Percentiles rank a stretch among this genome's conserved stretches.
phyloP scores from a whole-genome alignment of 352 stramenopile species.

The Phytophthora cactorum region DNA sequence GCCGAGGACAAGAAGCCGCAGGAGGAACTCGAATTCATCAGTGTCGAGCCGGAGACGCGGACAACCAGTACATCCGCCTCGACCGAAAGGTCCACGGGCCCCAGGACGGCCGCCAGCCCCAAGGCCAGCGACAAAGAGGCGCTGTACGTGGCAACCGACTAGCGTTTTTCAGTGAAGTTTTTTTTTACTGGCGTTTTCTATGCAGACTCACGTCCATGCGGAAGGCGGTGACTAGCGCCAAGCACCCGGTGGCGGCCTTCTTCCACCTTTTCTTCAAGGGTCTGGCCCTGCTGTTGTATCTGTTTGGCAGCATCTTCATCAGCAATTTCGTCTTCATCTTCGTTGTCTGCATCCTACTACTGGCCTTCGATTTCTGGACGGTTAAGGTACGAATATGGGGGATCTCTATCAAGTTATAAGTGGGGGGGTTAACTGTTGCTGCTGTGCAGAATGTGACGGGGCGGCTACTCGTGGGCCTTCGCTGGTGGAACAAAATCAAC shows the following conservation, averaged over 20 bases:
- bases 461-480: conserved; percentile 92
- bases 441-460: conserved; percentile 82
- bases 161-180: not conserved
- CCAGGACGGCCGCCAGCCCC: conserved; percentile 23
- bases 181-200: conserved; percentile 18
- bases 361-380: conserved; percentile 99
- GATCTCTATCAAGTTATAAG: not conserved
- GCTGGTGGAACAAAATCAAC: conserved; percentile 98
- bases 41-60: conserved; percentile 47
- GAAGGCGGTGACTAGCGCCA: conserved; percentile 74
- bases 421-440: not conserved
- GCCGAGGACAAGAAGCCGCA: conserved; percentile 66
- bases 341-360: conserved; percentile 95
- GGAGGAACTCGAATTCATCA: conserved; percentile 85
- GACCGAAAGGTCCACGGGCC: conserved; percentile 13
- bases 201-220: conserved; percentile 72
- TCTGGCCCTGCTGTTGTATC: conserved; percentile 93
- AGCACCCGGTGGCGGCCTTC: conserved; percentile 94
- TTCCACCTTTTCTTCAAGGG: conserved; percentile 98
- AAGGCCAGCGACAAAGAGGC: conserved; percentile 59
- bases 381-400: conserved; percentile 83
- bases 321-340: conserved; percentile 97
- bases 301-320: conserved; percentile 92
- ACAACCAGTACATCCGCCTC: conserved; percentile 17
- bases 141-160: conserved; percentile 50